Conservation (phyloP, 176 grass and related monocot species). For the Hordeum vulgare region MorexV3_pseudomolecules_assembly NC_058521.1:562876772-562877271, state of each 20-base stretch:
- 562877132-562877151: not conserved
- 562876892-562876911: not conserved
- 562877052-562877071: constrained; percentile 72
- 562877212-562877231: constrained; percentile 88
- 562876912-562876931: not conserved
- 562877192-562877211: constrained; percentile 83
- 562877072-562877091: not conserved
- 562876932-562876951: constrained; percentile 43
- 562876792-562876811: constrained; percentile 89
- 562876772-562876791: constrained; percentile 93
- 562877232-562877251: constrained; percentile 73
- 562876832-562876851: not conserved
- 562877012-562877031: constrained; percentile 83
- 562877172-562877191: constrained; percentile 88
- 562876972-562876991: constrained; percentile 74
- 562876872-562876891: not conserved
- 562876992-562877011: constrained; percentile 62
- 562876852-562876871: not conserved
- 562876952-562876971: constrained; percentile 73
- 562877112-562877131: not conserved
- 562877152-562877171: constrained; percentile 66
- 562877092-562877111: not conserved
- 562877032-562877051: constrained; percentile 83
- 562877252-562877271: constrained; percentile 56
- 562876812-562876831: not conserved